Evolutionary conservation across 306 rosid genomes (phyloP).

Genomic region (Malus orientalis): DNA sequence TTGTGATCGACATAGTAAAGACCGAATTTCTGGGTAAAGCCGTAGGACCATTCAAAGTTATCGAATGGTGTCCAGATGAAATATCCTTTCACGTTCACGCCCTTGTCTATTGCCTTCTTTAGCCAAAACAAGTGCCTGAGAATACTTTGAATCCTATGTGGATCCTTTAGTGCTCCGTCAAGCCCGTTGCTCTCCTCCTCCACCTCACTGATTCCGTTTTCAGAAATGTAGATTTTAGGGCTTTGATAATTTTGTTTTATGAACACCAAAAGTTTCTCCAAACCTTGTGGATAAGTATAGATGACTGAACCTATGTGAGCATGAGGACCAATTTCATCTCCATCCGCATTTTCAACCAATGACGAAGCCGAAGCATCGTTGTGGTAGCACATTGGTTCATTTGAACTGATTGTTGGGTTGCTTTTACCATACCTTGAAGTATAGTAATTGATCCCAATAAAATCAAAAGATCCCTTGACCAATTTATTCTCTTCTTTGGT

Average conservation of each 20-base stretch:
- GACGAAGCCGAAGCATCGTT: not conserved
- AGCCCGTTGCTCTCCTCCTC: not conserved
- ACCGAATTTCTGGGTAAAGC: not conserved
- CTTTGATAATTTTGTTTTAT: not conserved
- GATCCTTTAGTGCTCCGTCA: not conserved
- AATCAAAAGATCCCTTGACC: not conserved
- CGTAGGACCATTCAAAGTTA: not conserved
- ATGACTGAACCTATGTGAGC: not conserved
- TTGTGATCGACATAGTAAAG: not conserved
- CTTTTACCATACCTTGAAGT: not conserved
- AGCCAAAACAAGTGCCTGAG: not conserved
- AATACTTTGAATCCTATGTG: not conserved
- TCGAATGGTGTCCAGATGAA: not conserved
- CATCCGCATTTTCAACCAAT: not conserved
- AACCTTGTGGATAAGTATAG: not conserved
- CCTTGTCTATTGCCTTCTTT: not conserved
- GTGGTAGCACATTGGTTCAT: not conserved
- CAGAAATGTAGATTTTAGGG: not conserved
- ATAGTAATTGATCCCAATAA: not conserved
- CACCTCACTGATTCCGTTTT: not conserved
- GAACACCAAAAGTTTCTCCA: not conserved
- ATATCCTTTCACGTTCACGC: not conserved
- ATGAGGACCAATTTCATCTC: not conserved
- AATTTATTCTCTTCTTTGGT: not conserved
- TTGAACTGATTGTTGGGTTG: not conserved